phyloP scores from a whole-genome alignment of 352 stramenopile genomes.

The Phytophthora brassicae region DNA sequence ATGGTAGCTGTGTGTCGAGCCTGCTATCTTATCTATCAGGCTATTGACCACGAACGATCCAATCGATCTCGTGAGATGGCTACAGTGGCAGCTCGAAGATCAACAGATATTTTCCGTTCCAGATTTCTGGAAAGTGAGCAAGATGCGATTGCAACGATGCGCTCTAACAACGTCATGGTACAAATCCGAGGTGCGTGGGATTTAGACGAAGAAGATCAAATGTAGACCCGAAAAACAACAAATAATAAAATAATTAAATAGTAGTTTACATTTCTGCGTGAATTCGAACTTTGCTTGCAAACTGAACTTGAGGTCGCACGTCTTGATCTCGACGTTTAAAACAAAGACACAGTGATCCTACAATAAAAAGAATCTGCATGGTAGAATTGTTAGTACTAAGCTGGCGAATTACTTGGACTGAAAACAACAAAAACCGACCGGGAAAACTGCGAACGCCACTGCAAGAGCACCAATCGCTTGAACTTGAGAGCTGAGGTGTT shows the following conservation, averaged over 20 bases:
- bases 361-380: constrained; percentile 46
- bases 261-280: constrained; percentile 36
- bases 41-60: constrained; percentile 47
- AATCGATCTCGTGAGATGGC: constrained; percentile 41
- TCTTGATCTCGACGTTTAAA: constrained; percentile 76
- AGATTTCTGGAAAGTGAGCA: constrained; percentile 34
- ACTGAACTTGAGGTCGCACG: constrained; percentile 57
- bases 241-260: neutral
- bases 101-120: constrained; percentile 34
- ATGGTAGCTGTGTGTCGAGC: constrained; percentile 46
- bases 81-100: constrained; percentile 26
- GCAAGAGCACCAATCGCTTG: constrained; percentile 43
- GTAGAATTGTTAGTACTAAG: too few species aligned
- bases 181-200: constrained; percentile 23
- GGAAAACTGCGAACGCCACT: constrained; percentile 46
- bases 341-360: constrained; percentile 60
- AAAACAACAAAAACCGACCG: constrained; percentile 33
- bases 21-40: constrained; percentile 57
- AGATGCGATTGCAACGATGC: constrained; percentile 13
- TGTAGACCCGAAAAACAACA: constrained; percentile 1
- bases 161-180: neutral
- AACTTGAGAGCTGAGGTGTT: constrained; percentile 42
- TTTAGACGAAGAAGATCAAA: constrained; percentile 6
- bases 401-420: too few species aligned
- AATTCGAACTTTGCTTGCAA: constrained; percentile 55